Evolutionary conservation across 164 flowering plant genomes (phyloP).

Genomic region (Santalum album): DNA sequence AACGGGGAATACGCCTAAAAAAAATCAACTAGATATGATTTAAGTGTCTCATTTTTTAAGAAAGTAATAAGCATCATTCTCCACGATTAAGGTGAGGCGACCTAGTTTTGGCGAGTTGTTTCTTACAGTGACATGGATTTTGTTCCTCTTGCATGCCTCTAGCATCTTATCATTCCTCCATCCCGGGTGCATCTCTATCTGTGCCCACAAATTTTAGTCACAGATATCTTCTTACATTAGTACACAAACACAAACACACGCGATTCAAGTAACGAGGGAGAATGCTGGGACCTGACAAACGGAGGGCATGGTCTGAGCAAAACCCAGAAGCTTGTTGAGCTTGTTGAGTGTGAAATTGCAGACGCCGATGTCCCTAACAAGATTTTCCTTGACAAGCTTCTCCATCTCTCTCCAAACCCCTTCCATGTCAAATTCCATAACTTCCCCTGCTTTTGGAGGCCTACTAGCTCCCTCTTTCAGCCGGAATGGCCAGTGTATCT

Average conservation of each 20-base stretch:
- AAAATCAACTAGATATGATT: no score
- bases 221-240: no score
- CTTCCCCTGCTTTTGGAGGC: conserved; percentile 37
- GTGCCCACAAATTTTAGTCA: background rate
- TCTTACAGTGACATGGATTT: conserved; percentile 54
- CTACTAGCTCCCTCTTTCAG: conserved; percentile 36
- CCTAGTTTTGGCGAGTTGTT: background rate
- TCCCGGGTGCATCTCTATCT: conserved; percentile 79
- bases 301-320: conserved; percentile 40
- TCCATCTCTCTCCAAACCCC: conserved; percentile 20
- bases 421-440: conserved; percentile 49
- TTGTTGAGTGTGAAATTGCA: conserved; percentile 41
- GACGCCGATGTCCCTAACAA: conserved; percentile 42
- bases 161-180: conserved; percentile 66
- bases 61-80: no score
- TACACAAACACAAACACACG: background rate
- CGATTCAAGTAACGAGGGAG: background rate
- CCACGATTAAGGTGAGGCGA: no score
- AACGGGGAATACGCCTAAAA: conserved; percentile 34
- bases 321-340: conserved; percentile 30
- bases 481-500: conserved; percentile 61
- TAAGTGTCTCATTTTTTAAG: no score
- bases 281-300: conserved; percentile 40
- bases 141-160: conserved; percentile 42
- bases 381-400: conserved; percentile 27